A percentile compares a stretch with the other conserved stretches of the same genome.
Conservation (phyloP, 192 early-diverging fungal genomes). For the Pilaira anomala region DNA sequence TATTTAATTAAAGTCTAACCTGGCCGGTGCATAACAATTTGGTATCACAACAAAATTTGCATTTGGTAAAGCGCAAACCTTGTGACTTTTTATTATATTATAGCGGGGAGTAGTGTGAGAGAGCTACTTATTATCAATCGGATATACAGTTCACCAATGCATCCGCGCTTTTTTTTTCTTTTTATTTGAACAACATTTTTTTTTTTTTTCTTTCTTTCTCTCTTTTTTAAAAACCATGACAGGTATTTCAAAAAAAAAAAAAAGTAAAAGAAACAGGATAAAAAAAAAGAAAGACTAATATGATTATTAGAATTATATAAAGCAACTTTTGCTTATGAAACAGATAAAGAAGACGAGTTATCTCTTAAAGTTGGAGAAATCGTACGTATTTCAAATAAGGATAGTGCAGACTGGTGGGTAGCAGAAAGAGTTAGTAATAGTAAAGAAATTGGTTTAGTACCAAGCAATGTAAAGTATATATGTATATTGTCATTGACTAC, state of each 20-base stretch:
- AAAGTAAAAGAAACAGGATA: too few relatives aligned
- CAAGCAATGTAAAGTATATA: conserved; percentile 40
- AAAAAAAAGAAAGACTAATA: neutral
- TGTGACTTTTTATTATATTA: too few relatives aligned
- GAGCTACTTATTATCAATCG: too few relatives aligned
- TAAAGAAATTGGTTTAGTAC: conserved; percentile 38
- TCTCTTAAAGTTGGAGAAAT: conserved; percentile 52
- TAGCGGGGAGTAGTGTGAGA: too few relatives aligned
- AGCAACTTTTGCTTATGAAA: conserved; percentile 46
- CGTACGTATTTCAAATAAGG: conserved; percentile 51
- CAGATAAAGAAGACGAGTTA: conserved; percentile 64
- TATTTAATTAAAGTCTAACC: too few relatives aligned
- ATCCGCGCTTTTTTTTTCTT: conserved; percentile 6
- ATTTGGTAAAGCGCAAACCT: too few relatives aligned
- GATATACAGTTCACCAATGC: too few relatives aligned
- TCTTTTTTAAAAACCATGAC: too few relatives aligned
- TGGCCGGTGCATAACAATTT: too few relatives aligned
- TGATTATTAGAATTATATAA: conserved; percentile 28
- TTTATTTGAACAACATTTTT: neutral
- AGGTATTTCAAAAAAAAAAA: too few relatives aligned
- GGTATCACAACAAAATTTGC: too few relatives aligned
- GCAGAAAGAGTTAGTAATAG: conserved; percentile 39
- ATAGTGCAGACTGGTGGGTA: conserved; percentile 50
- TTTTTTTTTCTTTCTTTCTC: neutral
- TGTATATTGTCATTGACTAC: neutral